A percentile compares a stretch with the other conserved stretches of the same genome.
phyloP scores from a whole-genome alignment of 805 yeast species.

The Wickerhamomyces strasburgensis region DNA sequence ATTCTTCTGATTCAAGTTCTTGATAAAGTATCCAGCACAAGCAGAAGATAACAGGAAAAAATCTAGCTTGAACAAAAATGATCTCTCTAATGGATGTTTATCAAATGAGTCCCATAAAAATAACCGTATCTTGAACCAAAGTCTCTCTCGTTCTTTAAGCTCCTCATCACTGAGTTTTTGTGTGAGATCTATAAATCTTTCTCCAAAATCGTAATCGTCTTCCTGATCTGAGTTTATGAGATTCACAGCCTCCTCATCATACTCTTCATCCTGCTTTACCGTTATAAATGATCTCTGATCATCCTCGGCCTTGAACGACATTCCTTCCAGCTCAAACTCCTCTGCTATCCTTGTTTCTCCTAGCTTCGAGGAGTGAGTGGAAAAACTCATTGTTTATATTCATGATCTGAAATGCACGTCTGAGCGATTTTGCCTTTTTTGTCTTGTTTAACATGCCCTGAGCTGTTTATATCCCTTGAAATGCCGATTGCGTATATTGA shows the following conservation, averaged over 20 bases:
- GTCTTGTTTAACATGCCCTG: too few relatives aligned
- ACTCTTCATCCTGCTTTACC: too few relatives aligned
- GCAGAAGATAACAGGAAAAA: constrained; percentile 7
- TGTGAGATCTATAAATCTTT: constrained; percentile 11
- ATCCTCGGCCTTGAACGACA: too few relatives aligned
- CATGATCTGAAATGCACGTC: too few relatives aligned
- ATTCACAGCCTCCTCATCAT: neutral
- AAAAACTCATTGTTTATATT: too few relatives aligned
- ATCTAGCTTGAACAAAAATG: constrained; percentile 5
- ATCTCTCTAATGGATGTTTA: constrained; percentile 4
- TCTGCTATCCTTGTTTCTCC: too few relatives aligned
- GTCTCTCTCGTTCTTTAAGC: constrained; percentile 4
- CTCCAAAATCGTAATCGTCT: neutral
- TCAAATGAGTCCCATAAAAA: constrained; percentile 18
- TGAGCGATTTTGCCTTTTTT: too few relatives aligned
- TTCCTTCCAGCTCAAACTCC: too few relatives aligned
- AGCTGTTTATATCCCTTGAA: too few relatives aligned
- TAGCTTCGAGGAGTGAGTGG: too few relatives aligned
- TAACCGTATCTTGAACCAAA: constrained; percentile 11
- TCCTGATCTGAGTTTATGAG: neutral
- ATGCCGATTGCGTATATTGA: too few relatives aligned
- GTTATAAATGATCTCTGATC: too few relatives aligned
- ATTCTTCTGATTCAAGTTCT: constrained; percentile 5
- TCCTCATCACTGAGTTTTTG: constrained; percentile 10
- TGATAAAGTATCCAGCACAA: constrained; percentile 8